Base-by-base conservation (phyloP, 2,329 filamentous ascomycete genomes). In the Claviceps purpurea region DNA sequence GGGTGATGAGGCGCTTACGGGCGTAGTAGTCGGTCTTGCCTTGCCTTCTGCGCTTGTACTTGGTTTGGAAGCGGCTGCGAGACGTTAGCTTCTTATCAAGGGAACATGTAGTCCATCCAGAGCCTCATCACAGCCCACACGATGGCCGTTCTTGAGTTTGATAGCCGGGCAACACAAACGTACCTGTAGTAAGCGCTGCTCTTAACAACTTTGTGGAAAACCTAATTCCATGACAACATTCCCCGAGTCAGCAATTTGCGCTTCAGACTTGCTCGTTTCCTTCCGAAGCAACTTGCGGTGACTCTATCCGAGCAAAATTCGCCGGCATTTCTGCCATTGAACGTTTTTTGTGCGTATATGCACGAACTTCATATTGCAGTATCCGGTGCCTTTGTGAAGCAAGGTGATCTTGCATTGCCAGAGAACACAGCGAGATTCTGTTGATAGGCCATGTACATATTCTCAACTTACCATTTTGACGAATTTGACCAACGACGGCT, bases 11-110 rank as follows among this genome's bases (percentile, higher is more conserved):
- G 70, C 93, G 87, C 88, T 97, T 97, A 74, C 93, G 91, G 72
- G 93, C 93, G 75, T 96, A 97, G 89, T 98, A 98, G 74, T 98
- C 93, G 79, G 93, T 98, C 87, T 98, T 98, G 72, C 93, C 93
- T 69, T 85, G 71, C 64, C 88, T 84, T 76, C 93, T 85, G 73
- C 93, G 90, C 82, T 89, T 93, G 87, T 96, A 98, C 86, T 98
- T 98, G 72, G 93, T 96, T 82, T 98, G 93, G 84, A 87, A 98
- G 76, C 93, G 89, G 74, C 90, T 95, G 71, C 52, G 85, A 84
- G 14, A 20, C 5, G 18, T 47, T 47, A 47, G 44, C 26, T 37
- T 20, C 16, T 4, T 37, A 4, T 4, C 5, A 8, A 13, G 41
- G 2, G 11, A 14, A 13, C 20, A 16, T 43, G 41, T 2, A 11